phyloP scores from a whole-genome alignment of 306 rosid species.

The Psophocarpus tetragonolobus region DNA sequence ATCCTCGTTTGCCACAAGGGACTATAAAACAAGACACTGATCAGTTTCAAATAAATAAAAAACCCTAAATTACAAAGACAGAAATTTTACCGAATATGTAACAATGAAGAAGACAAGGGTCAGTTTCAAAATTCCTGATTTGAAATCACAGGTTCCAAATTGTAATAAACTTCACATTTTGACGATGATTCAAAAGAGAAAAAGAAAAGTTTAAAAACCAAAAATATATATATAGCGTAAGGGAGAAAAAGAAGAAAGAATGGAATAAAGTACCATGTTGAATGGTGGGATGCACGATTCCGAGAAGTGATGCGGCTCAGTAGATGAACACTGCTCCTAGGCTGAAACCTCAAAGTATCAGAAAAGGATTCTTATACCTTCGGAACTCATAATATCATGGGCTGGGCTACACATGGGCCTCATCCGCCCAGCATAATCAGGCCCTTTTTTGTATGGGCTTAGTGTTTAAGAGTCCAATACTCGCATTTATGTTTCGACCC shows the following conservation, averaged over 20 bases:
- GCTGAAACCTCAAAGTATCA: not conserved
- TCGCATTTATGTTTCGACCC: not conserved
- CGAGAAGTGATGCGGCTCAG: not conserved
- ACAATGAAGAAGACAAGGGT: not conserved
- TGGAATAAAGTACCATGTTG: conserved; percentile 19
- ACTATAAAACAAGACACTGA: conserved; percentile 11
- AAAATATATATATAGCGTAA: not conserved
- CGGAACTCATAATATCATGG: not conserved
- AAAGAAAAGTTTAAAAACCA: not conserved
- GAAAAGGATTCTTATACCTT: not conserved
- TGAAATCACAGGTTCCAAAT: not conserved
- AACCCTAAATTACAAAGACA: not conserved
- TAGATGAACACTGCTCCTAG: not conserved
- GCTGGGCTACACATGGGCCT: not conserved
- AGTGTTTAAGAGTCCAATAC: not conserved
- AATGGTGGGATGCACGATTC: not conserved
- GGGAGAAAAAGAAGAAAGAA: not conserved
- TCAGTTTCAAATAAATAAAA: not conserved
- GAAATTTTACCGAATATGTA: not conserved
- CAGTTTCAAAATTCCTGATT: not conserved
- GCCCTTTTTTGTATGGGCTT: not conserved
- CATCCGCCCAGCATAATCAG: not conserved
- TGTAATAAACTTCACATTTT: not conserved
- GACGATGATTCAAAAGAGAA: not conserved
- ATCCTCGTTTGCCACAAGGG: conserved; percentile 52